Conservation (phyloP, 1,284 basidiomycete genomes). For the Apiotrichum gracile region DNA sequence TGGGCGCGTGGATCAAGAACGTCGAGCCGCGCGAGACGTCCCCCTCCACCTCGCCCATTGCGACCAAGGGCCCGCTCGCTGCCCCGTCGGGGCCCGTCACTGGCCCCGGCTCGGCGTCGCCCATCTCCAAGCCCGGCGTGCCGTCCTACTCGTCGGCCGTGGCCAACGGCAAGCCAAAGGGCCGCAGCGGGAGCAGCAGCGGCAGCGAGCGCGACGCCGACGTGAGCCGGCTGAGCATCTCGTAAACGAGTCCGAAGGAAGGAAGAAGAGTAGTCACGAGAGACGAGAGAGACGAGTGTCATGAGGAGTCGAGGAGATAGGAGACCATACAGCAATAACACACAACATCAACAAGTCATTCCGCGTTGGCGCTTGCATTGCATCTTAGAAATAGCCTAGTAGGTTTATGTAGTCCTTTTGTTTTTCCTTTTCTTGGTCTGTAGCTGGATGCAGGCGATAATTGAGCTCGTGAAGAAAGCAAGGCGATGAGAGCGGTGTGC, state of each 20-base stretch:
- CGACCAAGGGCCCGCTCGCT: too few species aligned
- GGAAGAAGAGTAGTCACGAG: not conserved
- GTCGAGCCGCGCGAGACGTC: conserved; percentile 50
- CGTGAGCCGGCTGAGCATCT: not conserved
- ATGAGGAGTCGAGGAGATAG: too few species aligned
- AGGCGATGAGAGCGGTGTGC: not conserved
- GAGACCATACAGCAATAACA: not conserved
- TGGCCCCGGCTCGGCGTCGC: too few species aligned
- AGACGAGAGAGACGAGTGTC: not conserved
- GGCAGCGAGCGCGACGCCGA: not conserved
- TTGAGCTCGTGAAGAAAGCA: not conserved
- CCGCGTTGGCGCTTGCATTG: not conserved
- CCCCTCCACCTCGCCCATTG: not conserved
- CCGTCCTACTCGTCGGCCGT: not conserved
- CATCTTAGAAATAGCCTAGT: not conserved
- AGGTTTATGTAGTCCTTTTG: not conserved
- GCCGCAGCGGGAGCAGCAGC: conserved; percentile 1
- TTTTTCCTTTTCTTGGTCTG: not conserved
- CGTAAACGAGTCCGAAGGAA: not conserved
- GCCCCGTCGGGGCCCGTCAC: too few species aligned
- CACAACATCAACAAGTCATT: not conserved
- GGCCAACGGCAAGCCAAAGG: not conserved
- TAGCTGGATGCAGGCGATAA: not conserved
- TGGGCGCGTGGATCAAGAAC: conserved; percentile 95
- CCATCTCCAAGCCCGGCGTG: too few species aligned